Base-by-base conservation (phyloP, 768 basidiomycete genomes). In the Pholiota conissans region DNA sequence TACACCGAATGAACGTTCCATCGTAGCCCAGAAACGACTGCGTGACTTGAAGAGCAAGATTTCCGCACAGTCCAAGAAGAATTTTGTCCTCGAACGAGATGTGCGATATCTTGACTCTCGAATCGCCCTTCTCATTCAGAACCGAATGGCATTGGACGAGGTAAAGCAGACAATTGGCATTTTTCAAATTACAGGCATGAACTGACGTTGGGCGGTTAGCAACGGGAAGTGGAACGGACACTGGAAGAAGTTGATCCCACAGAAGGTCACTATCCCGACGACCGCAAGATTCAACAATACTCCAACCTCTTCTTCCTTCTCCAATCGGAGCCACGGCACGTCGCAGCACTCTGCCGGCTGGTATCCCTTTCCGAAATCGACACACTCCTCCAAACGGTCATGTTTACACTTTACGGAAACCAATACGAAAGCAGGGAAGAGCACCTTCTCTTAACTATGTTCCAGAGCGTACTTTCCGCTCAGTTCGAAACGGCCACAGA, bases 361-460 rank as follows among this genome's bases (percentile, higher is more conserved):
- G 97, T 99, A 74, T 93, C 90, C 62, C 76, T 99, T 35, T 86
- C 91, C 47, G 97, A 99, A 78, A 98, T 99, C 68, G 97, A 99
- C 73, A 98, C 97, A 46, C 89, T 99, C 58, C 86, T 99, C 26
- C 97, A 99, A 73, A 99, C 97, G 2, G 97, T 99, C 73, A 99
- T 99, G 97, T 99, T 99, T 77, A 98, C 97, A 16, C 85, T 99
- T 27, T 99, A 98, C 71, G 97, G 97, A 61, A 96, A 99, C 79
- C 96, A 98, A 78, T 96, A 98, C 76, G 95, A 98, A 77, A 93
- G 91, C 70, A 81, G 96, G 65, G 97, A 99, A 76, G 97, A 99
- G 76, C 97, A 99, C 73, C 77, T 99, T 39, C 87, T 99, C 62
- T 82, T 99, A 61, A 98, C 97, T 52, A 99, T 99, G 97, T 99